phyloP scores from a whole-genome alignment of 2,329 filamentous ascomycete genomes.

The Arthrobotrys sphaeroides region DNA sequence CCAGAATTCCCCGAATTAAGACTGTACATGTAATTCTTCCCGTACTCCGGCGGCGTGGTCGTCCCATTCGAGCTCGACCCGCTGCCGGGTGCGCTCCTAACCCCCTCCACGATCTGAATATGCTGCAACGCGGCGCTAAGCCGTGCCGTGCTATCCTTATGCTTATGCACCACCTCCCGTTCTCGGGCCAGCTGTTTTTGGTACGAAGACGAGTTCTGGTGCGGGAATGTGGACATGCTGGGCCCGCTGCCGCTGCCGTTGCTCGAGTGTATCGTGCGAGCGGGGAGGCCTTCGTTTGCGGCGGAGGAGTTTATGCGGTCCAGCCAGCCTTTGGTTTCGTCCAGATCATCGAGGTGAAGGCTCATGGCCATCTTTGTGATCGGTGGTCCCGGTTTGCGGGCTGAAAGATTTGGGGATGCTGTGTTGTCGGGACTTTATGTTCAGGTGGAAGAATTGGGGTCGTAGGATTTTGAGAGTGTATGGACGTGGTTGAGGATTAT shows the following conservation, averaged over 20 bases:
- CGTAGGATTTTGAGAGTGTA: not conserved
- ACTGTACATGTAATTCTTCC: constrained; percentile 6
- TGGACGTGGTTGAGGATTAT: not conserved
- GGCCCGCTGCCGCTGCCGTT: not conserved
- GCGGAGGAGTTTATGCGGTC: constrained; percentile 29
- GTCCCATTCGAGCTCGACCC: constrained; percentile 7
- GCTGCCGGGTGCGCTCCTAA: not conserved
- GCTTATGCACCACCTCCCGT: constrained; percentile 27
- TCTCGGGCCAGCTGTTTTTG: constrained; percentile 31
- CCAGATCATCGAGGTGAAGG: constrained; percentile 49
- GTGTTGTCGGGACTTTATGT: not conserved
- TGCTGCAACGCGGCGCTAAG: constrained; percentile 43
- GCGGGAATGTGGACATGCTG: constrained; percentile 3
- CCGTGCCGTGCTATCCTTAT: constrained; percentile 39
- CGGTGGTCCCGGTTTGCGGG: not conserved
- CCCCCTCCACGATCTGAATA: constrained; percentile 35
- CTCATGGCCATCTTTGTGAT: constrained; percentile 45
- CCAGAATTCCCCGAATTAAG: not conserved
- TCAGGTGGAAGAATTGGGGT: not conserved
- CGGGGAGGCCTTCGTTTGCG: not conserved
- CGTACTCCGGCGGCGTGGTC: not conserved
- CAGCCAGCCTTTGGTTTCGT: constrained; percentile 39
- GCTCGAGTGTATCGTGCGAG: constrained; percentile 12
- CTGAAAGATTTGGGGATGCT: not conserved
- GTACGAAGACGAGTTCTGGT: constrained; percentile 13